phyloP scores from a whole-genome alignment of 225 moss, liverwort and hornwort species.

The Pseudisothecium myosuroides region DNA sequence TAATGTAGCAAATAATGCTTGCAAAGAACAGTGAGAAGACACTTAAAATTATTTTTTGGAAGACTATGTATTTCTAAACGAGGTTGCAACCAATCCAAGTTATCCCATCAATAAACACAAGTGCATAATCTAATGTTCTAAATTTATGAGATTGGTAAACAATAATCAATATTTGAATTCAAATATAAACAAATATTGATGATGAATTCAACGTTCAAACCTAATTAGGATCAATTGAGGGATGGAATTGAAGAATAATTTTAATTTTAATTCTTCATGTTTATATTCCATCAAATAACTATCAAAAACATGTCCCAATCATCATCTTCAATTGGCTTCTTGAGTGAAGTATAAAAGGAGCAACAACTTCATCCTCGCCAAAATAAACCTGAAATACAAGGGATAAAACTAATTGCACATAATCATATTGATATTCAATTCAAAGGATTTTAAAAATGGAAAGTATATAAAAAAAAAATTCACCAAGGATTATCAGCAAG shows the following conservation, averaged over 20 bases:
- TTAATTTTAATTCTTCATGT: too few species aligned
- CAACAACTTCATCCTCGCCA: background rate
- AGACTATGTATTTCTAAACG: background rate
- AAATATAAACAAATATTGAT: too few species aligned
- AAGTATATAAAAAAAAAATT: background rate
- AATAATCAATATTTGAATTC: background rate
- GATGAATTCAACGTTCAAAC: accelerated
- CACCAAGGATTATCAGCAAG: conserved; percentile 16
- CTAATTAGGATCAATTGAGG: background rate
- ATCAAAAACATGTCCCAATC: background rate
- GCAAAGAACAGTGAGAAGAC: background rate
- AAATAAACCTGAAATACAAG: background rate
- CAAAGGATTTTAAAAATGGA: background rate
- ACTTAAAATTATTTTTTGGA: conserved; percentile 10
- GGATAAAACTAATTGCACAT: background rate
- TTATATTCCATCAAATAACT: background rate
- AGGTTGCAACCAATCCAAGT: conserved; percentile 3
- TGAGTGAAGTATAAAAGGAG: background rate
- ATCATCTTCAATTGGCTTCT: background rate
- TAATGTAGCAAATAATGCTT: background rate
- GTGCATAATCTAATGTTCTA: background rate
- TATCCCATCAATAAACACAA: background rate
- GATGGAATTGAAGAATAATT: background rate
- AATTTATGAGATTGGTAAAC: too few species aligned
- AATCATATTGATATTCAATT: background rate